Conservation (phyloP, 1,139 yeast species). For the Candida tetrigidarum region DNA sequence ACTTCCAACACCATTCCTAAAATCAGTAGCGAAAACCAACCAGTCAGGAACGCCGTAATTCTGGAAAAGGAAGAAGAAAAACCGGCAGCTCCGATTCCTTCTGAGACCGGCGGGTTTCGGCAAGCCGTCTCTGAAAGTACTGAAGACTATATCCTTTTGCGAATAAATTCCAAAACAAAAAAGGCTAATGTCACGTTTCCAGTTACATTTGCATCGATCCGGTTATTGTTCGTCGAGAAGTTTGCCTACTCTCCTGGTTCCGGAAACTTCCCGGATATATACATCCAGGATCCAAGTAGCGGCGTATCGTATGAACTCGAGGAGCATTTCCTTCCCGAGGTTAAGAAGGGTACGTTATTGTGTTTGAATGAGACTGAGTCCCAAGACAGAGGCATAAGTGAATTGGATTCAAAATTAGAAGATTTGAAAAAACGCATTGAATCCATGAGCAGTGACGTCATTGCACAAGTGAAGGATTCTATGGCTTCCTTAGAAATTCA, state of each 20-base stretch:
- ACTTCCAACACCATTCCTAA: conserved; percentile 19
- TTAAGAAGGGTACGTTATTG: conserved; percentile 63
- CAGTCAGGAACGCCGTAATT: conserved; percentile 4
- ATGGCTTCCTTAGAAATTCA: conserved; percentile 28
- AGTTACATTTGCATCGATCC: conserved; percentile 62
- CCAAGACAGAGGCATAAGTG: conserved; percentile 24
- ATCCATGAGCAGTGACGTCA: conserved; percentile 26
- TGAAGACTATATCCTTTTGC: conserved; percentile 38
- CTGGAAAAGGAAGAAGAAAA: conserved; percentile 3
- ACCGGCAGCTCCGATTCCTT: neutral
- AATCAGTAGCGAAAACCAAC: conserved; percentile 16
- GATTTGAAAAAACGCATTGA: conserved; percentile 34
- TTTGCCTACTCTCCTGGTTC: conserved; percentile 83
- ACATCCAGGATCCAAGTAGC: conserved; percentile 64
- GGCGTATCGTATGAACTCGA: conserved; percentile 81
- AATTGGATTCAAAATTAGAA: conserved; percentile 28
- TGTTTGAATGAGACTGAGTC: conserved; percentile 50
- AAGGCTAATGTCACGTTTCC: conserved; percentile 45
- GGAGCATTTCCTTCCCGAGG: conserved; percentile 62
- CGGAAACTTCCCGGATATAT: conserved; percentile 77
- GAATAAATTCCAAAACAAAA: conserved; percentile 22
- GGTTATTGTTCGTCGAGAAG: conserved; percentile 81
- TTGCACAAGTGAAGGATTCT: conserved; percentile 27
- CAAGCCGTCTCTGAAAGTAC: neutral
- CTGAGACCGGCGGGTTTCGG: neutral